Base-by-base conservation (phyloP, 179 eudicot genomes). In the Vitellaria paradoxa region DNA sequence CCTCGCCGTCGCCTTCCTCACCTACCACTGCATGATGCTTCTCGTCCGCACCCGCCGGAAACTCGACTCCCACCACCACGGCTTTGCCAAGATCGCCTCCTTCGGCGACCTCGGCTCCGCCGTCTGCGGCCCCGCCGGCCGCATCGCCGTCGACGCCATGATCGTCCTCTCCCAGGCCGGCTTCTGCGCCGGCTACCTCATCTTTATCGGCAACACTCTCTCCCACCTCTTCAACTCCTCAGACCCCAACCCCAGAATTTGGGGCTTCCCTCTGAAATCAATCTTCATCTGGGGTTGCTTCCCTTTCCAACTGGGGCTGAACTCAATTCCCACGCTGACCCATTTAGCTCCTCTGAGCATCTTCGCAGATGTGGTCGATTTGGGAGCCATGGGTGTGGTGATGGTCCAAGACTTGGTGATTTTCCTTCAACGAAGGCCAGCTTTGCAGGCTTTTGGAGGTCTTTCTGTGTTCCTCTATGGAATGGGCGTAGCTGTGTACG, bases 261-360 rank as follows among this genome's bases (percentile, higher is more conserved):
- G 82, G 68, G 97, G 91, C 23, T 0, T 94, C 21, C 74, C 87
- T 4, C 79, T 89, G 5, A 88, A 96, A 18, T 78, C 85, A 1
- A 64, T 88, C 69, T 96, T 88, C 50, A 79, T 96, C 21, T 92
- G 96, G 98, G 85, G 82, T 10, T 87, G 94, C 73, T 88, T 93
- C 23, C 99, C 99, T 1, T 92, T 96, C 37, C 98, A 96, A 71
- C 80, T 96, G 75, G 99, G 96, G 21, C 68, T 96, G 18, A 96
- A 96, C 80, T 84, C 99, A 18, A 87, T 96, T 5, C 96, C 99
- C 18, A 88, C 97, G 0, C 76, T 96, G 75, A 96, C 99, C 76
- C 98, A 90, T 81, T 77, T 96, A 59, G 99, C 99, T 26, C 98
- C 99, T 59, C 75, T 96, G 79, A 96, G 99, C 80, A 96, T 96